These are phyloP conservation scores for Bathelium albidoporum DNA, from an alignment of 495 filamentous ascomycete species.

Conservation along the genomic window DNA sequence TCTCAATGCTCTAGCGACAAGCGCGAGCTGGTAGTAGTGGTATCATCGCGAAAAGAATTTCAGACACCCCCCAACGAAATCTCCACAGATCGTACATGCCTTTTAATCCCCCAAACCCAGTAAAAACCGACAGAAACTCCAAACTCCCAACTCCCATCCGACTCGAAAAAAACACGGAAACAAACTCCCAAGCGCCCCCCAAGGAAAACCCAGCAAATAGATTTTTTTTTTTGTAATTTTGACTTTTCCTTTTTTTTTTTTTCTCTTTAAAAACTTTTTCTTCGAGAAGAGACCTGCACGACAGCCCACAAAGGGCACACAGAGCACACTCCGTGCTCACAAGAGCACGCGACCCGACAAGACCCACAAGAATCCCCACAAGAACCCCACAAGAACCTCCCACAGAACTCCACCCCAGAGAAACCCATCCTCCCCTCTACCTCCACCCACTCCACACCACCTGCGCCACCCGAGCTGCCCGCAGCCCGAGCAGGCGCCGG, in stretches of 20 bases:
- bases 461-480: background rate
- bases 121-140: background rate
- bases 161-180: background rate
- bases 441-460: background rate
- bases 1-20: background rate
- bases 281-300: background rate
- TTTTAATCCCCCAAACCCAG: background rate
- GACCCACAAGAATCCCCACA: no score
- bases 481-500: background rate
- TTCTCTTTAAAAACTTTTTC: background rate
- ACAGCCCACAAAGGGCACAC: background rate
- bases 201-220: background rate
- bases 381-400: background rate
- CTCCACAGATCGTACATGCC: background rate
- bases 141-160: background rate
- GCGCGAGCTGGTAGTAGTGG: background rate
- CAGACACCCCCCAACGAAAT: background rate
- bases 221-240: background rate
- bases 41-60: background rate
- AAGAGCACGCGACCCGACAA: no score
- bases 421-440: background rate
- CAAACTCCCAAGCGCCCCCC: background rate
- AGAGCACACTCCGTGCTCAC: background rate
- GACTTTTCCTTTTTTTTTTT: background rate
- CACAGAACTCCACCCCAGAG: background rate